Percentiles rank a stretch among this genome's conserved stretches.
These are phyloP conservation scores for Solanum tarijense DNA, from an alignment of 257 asterid genomes.

Conservation along the genomic window DNA sequence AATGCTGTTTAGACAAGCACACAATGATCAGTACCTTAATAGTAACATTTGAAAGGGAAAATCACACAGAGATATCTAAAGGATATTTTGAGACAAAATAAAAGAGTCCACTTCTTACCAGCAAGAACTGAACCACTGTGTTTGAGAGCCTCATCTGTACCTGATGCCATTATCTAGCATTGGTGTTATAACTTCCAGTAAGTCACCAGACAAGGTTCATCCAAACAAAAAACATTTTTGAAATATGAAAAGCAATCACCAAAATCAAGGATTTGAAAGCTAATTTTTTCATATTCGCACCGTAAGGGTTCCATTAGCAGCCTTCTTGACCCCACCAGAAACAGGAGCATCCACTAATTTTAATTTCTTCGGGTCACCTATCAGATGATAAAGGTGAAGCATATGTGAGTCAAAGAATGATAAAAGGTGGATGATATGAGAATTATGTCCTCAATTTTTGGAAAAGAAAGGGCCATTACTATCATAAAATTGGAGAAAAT, in stretches of 20 bases:
- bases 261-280: neutral
- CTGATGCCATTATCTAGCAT: slow-evolving; percentile 94
- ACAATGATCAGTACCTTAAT: neutral
- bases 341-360: slow-evolving; percentile 98
- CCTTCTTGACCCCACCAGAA: slow-evolving; percentile 96
- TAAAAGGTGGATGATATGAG: neutral
- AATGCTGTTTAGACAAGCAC: slow-evolving; percentile 46
- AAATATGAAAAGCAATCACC: neutral
- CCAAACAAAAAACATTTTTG: neutral
- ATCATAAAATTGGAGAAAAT: neutral
- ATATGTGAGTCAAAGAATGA: neutral
- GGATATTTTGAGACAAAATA: neutral
- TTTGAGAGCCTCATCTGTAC: slow-evolving; percentile 77
- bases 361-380: slow-evolving; percentile 70
- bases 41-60: neutral
- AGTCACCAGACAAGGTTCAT: neutral
- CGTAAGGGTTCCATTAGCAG: slow-evolving; percentile 86
- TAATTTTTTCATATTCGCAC: slow-evolving; percentile 33
- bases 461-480: neutral
- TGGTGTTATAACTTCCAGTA: slow-evolving; percentile 10
- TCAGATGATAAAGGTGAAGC: neutral
- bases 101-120: slow-evolving; percentile 32
- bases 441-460: neutral
- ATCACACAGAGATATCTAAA: neutral
- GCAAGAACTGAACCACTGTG: slow-evolving; percentile 84